phyloP scores from a whole-genome alignment of 768 basidiomycete genomes.

The Auriscalpium microsporum region DNA sequence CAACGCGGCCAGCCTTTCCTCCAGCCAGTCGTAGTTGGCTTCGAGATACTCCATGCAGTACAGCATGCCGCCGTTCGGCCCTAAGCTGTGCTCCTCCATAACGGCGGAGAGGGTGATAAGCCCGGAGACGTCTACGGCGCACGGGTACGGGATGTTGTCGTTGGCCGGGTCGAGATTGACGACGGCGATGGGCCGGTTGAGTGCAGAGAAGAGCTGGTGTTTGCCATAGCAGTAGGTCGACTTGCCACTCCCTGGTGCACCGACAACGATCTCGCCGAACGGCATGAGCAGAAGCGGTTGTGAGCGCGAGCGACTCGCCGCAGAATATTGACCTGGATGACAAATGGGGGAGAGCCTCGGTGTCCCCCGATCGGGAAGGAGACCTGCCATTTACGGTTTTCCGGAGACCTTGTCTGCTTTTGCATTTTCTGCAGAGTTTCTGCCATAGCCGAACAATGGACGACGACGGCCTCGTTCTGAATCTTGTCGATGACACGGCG shows the following conservation, averaged over 20 bases:
- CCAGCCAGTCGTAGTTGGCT: constrained; percentile 86
- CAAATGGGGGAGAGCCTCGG: too few relatives aligned
- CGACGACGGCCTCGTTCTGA: constrained; percentile 12
- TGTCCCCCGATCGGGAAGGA: too few relatives aligned
- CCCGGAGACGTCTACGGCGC: constrained; percentile 74
- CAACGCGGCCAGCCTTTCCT: constrained; percentile 54
- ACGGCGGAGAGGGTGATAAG: constrained; percentile 83
- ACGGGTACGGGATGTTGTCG: constrained; percentile 75
- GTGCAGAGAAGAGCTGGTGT: constrained; percentile 80
- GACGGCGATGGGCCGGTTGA: constrained; percentile 77
- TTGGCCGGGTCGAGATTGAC: constrained; percentile 97
- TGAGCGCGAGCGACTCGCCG: too few relatives aligned
- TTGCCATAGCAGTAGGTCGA: constrained; percentile 86
- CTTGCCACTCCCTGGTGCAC: constrained; percentile 81
- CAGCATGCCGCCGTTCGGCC: constrained; percentile 93
- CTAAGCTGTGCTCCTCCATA: constrained; percentile 77
- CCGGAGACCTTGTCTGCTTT: too few relatives aligned
- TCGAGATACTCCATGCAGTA: constrained; percentile 76
- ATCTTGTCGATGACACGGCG: constrained; percentile 9
- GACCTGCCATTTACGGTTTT: too few relatives aligned
- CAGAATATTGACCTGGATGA: too few relatives aligned
- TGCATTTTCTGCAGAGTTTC: too few relatives aligned
- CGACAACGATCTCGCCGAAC: constrained; percentile 82
- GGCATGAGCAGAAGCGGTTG: constrained; percentile 42
- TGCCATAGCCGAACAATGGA: not conserved